These are phyloP conservation scores for Solanum peruvianum DNA, from an alignment of 257 asterid species.

Conservation along the genomic window DNA sequence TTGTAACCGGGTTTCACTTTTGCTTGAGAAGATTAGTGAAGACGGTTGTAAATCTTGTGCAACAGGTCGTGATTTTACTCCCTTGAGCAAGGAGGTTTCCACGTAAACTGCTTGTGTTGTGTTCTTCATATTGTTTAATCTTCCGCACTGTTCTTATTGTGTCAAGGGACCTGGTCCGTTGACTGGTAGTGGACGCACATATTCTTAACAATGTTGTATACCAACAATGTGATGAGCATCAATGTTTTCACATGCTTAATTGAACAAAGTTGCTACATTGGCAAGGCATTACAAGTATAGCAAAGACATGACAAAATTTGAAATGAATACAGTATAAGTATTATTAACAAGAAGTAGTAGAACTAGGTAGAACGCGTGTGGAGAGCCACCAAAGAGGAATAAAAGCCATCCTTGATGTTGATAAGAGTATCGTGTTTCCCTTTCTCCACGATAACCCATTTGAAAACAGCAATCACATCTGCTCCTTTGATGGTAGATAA, in stretches of 20 bases:
- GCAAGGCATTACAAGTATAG: not conserved
- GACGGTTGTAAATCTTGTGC: no score
- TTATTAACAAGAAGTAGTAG: not conserved
- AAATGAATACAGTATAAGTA: not conserved
- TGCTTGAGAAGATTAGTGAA: no score
- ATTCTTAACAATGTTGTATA: no score
- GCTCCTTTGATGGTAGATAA: slow-evolving; percentile 72
- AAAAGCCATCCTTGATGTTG: slow-evolving; percentile 52
- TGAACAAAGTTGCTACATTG: not conserved
- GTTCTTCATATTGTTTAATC: no score
- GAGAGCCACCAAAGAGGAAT: slow-evolving; percentile 61
- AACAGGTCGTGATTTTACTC: no score
- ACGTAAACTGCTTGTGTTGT: no score
- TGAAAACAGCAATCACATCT: slow-evolving; percentile 70
- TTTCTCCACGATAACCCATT: slow-evolving; percentile 71
- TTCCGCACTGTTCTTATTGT: no score
- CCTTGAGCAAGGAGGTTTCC: no score
- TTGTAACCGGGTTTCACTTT: no score
- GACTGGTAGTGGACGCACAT: no score
- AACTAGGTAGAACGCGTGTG: slow-evolving; percentile 32
- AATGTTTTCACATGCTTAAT: not conserved
- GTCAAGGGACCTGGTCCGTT: no score
- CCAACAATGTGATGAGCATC: not conserved
- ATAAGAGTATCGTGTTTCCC: slow-evolving; percentile 64
- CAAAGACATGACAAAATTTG: not conserved